phyloP scores from a whole-genome alignment of 1,284 basidiomycete genomes.

The Neotropicomus parvogracilis region DNA sequence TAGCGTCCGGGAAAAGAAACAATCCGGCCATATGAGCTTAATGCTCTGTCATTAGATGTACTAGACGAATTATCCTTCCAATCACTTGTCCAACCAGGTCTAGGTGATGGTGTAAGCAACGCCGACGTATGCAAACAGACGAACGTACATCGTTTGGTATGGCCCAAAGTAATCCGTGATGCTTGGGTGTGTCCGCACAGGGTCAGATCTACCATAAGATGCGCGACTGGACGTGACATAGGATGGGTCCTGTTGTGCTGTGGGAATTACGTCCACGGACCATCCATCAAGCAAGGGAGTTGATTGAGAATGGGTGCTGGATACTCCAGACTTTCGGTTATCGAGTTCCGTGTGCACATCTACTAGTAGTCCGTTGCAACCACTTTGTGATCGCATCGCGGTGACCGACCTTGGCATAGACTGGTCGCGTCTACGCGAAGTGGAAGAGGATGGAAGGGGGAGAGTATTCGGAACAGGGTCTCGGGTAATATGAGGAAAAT shows the following conservation, averaged over 20 bases:
- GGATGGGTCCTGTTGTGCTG: slow-evolving; percentile 1
- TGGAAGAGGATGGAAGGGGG: slow-evolving; percentile 10
- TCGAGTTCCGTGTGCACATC: slow-evolving; percentile 3
- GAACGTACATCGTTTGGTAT: slow-evolving; percentile 15
- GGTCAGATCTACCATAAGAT: slow-evolving; percentile 2
- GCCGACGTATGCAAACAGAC: not conserved
- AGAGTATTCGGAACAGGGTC: slow-evolving; percentile 27
- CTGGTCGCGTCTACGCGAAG: slow-evolving; percentile 8
- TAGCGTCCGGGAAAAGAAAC: slow-evolving; percentile 11
- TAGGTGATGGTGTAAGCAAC: slow-evolving; percentile 12
- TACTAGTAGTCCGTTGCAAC: slow-evolving; percentile 15
- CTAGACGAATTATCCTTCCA: slow-evolving; percentile 16
- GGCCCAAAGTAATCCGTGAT: not conserved
- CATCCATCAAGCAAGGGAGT: slow-evolving; percentile 9
- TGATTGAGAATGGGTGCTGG: slow-evolving; percentile 14
- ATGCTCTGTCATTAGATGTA: slow-evolving; percentile 8
- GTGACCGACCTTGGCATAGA: slow-evolving; percentile 7
- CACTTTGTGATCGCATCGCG: slow-evolving; percentile 11
- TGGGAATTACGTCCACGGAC: slow-evolving; percentile 7
- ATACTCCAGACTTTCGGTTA: slow-evolving; percentile 11
- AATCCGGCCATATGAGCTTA: slow-evolving; percentile 6
- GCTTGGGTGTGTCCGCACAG: slow-evolving; percentile 7
- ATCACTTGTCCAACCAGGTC: slow-evolving; percentile 22
- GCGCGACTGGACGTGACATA: not conserved
- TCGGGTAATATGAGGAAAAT: slow-evolving; percentile 28